phyloP scores from a whole-genome alignment of 2,329 filamentous ascomycete species.

The Lasiodiplodia gonubiensis region DNA sequence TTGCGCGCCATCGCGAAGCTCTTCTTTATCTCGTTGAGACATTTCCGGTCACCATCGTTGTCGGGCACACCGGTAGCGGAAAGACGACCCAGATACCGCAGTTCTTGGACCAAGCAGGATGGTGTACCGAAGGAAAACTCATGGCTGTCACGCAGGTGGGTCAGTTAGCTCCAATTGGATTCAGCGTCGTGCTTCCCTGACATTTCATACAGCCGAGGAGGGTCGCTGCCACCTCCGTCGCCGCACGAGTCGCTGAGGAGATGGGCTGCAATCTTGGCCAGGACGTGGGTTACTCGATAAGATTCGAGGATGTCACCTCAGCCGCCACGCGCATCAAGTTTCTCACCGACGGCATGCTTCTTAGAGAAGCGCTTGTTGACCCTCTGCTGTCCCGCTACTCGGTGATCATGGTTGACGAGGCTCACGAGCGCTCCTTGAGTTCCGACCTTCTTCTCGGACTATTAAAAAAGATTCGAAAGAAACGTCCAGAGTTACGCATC shows the following conservation, averaged over 20 bases:
- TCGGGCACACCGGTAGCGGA: constrained; percentile 92
- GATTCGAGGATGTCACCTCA: constrained; percentile 89
- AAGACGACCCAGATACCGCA: constrained; percentile 97
- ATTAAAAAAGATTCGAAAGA: constrained; percentile 85
- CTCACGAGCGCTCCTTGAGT: constrained; percentile 90
- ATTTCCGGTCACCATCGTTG: constrained; percentile 81
- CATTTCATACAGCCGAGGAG: constrained; percentile 70
- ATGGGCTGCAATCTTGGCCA: constrained; percentile 84
- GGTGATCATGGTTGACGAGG: constrained; percentile 97
- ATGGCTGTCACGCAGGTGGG: constrained; percentile 89
- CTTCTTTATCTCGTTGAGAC: constrained; percentile 88
- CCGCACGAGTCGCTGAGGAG: constrained; percentile 87
- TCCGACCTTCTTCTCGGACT: constrained; percentile 90
- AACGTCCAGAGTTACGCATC: constrained; percentile 80
- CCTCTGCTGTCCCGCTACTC: constrained; percentile 89
- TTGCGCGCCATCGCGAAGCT: constrained; percentile 78
- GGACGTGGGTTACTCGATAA: constrained; percentile 86
- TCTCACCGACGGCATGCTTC: constrained; percentile 87
- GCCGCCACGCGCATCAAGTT: constrained; percentile 89
- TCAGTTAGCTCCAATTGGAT: constrained; percentile 36
- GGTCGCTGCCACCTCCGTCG: constrained; percentile 90
- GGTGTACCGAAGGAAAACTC: constrained; percentile 81
- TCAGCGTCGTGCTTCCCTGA: constrained; percentile 10
- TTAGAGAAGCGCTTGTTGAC: constrained; percentile 91
- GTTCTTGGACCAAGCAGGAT: constrained; percentile 85